Evolutionary conservation across 495 filamentous ascomycete species (phyloP), one percentile per base, ranked within the genome.

Genomic region (Penicillium samsonianum): DNA sequence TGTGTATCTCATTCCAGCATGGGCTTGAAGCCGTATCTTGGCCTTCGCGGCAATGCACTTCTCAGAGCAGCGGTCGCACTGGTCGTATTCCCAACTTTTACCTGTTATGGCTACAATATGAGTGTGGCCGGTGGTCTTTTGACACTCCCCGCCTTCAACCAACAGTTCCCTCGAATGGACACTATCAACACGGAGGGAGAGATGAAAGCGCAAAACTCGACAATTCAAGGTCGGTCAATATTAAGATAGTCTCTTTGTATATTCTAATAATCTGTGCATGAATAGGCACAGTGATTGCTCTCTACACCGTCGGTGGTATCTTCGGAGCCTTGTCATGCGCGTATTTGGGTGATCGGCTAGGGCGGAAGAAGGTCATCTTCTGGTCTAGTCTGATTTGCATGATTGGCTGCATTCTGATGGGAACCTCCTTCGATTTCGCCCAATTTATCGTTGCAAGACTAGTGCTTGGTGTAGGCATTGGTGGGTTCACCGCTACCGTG

Each of bases 381-480:
- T 52, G 57, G 40, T 60, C 65, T 6, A 67, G 63, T 25, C 56
- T 65, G 11, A 55, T 71, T 28, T 53, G 56, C n/a, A 67, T 72
- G n/a, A 64, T 78, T 19, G 76, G 71, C 31, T 61, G 69, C 26
- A 67, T 77, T 28, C 68, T 77, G 0, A 75, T 77, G 62, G 75
- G 71, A 5, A 73, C 77, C 14, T 63, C 52, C 46, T 72, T 51
- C 56, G 67, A 68, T 59, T 70, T 71, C 22, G 66, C 53, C 31
- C 67, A 65, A 57, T 71, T 73, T 25, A 66, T 71, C 64, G 61
- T 67, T 58, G 79, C 84, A 43, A 74, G 84, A 67, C 59, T 79
- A n/a, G 62, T 86, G 38, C 84, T 84, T 53, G 84, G 84, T 19
- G 72, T 82, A 30, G 84, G 84, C 3, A 86, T 84, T 40, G 84